Percentiles rank a stretch among this genome's conserved stretches.
These are phyloP conservation scores for Erysiphe pulchra DNA, from an alignment of 2,329 filamentous ascomycete genomes.

Conservation along the genomic window DNA sequence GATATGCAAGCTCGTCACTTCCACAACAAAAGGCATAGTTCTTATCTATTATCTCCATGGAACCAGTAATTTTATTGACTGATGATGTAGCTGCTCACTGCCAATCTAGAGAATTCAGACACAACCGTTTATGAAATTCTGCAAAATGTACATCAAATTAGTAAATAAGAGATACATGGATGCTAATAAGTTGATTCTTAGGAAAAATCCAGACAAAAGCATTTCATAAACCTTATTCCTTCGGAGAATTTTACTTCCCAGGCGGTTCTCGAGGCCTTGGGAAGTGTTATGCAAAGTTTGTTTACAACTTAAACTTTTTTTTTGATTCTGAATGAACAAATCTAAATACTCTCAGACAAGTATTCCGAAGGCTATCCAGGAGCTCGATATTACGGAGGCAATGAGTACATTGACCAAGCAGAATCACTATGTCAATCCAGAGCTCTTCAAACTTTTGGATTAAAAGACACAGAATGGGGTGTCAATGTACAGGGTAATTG, in stretches of 20 bases:
- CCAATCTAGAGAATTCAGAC: conserved; percentile 59
- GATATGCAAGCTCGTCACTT: not conserved
- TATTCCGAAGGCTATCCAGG: conserved; percentile 98
- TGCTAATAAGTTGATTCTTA: conserved; percentile 31
- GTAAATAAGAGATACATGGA: not conserved
- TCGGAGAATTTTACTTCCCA: conserved; percentile 98
- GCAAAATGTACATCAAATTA: conserved; percentile 27
- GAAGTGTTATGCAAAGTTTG: conserved; percentile 41
- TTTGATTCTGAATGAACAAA: too few species aligned
- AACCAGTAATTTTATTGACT: not conserved
- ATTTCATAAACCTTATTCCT: conserved; percentile 96
- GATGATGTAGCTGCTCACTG: conserved; percentile 41
- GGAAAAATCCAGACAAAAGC: conserved; percentile 87
- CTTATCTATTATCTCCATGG: not conserved
- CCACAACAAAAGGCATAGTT: not conserved
- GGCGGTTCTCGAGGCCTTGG: conserved; percentile 91
- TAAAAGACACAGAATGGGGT: conserved; percentile 78
- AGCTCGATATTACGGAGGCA: conserved; percentile 95
- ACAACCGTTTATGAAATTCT: conserved; percentile 92
- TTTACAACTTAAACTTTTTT: not conserved
- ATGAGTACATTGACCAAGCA: conserved; percentile 94
- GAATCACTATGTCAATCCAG: conserved; percentile 87
- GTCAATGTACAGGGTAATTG: conserved; percentile 66
- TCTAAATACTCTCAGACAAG: conserved; percentile 47
- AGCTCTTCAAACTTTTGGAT: conserved; percentile 72